Evolutionary conservation across 1,139 yeast genomes (phyloP).

Genomic region (Yamadazyma trypodendri): DNA sequence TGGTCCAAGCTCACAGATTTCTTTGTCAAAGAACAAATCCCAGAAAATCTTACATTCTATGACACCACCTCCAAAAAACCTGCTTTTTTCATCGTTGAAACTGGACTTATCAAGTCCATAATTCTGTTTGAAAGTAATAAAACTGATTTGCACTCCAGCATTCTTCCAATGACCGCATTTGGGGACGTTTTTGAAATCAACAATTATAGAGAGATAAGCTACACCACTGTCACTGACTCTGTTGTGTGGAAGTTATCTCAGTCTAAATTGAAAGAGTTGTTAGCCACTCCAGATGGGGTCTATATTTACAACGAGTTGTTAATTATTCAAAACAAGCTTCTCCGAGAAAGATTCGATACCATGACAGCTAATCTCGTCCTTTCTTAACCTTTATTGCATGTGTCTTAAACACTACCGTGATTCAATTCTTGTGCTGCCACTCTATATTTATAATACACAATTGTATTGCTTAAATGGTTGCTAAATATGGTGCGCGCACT

Average conservation of each 20-base stretch:
- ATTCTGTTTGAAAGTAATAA: slow-evolving; percentile 52
- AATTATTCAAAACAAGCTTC: slow-evolving; percentile 60
- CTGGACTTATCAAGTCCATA: slow-evolving; percentile 71
- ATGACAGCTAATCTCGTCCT: slow-evolving; percentile 68
- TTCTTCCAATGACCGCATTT: slow-evolving; percentile 87
- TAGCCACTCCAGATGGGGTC: slow-evolving; percentile 41
- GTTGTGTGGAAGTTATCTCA: slow-evolving; percentile 71
- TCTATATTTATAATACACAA: background rate
- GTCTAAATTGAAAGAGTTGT: slow-evolving; percentile 43
- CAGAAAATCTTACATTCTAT: slow-evolving; percentile 51
- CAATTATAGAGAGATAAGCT: slow-evolving; percentile 41
- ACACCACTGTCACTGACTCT: slow-evolving; percentile 53
- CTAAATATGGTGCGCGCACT: slow-evolving; percentile 3
- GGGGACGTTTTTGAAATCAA: slow-evolving; percentile 59
- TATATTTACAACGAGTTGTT: slow-evolving; percentile 70
- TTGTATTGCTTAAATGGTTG: slow-evolving; percentile 1
- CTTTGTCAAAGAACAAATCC: slow-evolving; percentile 50
- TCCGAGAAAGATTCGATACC: slow-evolving; percentile 72
- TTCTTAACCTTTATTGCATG: slow-evolving; percentile 13
- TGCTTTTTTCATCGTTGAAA: slow-evolving; percentile 70
- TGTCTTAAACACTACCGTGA: slow-evolving; percentile 18
- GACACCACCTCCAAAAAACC: slow-evolving; percentile 41
- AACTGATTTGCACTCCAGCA: slow-evolving; percentile 67
- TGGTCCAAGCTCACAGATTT: slow-evolving; percentile 60
- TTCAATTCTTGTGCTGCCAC: slow-evolving; percentile 4